Evolutionary conservation across 306 rosid species (phyloP).

Genomic region (Argentina anserina): DNA sequence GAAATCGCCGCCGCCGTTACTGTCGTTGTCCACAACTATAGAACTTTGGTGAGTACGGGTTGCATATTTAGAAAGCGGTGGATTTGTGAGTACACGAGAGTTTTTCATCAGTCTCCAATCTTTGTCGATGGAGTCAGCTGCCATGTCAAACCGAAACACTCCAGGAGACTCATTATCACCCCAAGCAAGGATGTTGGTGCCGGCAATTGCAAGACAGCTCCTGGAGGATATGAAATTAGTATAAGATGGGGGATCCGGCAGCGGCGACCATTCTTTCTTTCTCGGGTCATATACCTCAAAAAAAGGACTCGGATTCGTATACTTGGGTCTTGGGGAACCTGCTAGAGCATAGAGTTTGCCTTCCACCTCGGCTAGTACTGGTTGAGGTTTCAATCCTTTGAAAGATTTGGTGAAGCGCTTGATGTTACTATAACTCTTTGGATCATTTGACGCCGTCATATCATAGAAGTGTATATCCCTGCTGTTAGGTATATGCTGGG

Average conservation of each 20-base stretch:
- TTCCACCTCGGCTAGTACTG: background rate
- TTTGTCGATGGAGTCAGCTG: background rate
- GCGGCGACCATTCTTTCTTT: background rate
- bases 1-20: background rate
- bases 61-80: too few relatives aligned
- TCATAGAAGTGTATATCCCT: background rate
- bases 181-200: background rate
- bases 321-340: background rate
- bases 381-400: background rate
- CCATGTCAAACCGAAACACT: background rate
- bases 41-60: background rate
- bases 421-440: background rate
- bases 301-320: background rate
- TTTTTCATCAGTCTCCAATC: background rate
- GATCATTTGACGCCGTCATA: background rate
- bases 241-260: background rate
- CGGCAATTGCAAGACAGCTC: background rate
- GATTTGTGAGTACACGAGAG: background rate
- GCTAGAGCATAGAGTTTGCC: background rate
- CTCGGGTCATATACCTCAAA: background rate
- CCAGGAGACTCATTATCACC: background rate
- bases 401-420: background rate
- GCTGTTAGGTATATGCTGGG: background rate
- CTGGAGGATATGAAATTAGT: background rate
- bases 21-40: background rate